Evolutionary conservation across 768 basidiomycete genomes (phyloP).

Genomic region (Tylopilus sp.): DNA sequence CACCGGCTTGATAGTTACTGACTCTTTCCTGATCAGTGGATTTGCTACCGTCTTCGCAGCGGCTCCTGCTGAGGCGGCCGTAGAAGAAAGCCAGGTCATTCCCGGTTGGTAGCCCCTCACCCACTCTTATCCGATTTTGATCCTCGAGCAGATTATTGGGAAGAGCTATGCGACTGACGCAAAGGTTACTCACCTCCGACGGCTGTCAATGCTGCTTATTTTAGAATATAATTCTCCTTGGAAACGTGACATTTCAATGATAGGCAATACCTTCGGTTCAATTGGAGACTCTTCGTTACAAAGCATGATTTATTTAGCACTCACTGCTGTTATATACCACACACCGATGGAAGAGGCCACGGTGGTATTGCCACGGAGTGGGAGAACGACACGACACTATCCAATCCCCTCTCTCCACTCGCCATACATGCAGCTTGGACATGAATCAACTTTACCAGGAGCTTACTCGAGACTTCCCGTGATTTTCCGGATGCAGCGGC

Average conservation of each 20-base stretch:
- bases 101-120: slow-evolving; percentile 10
- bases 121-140: background rate
- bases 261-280: background rate
- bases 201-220: background rate
- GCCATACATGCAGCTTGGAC: too few species aligned
- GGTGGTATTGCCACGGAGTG: background rate
- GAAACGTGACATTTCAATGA: background rate
- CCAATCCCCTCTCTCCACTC: too few species aligned
- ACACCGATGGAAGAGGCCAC: background rate
- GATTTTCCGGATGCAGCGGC: too few species aligned
- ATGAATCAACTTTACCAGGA: too few species aligned
- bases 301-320: too few species aligned
- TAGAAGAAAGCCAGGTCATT: slow-evolving; percentile 3
- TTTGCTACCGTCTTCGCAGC: slow-evolving; percentile 22
- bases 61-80: slow-evolving; percentile 1
- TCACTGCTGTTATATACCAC: background rate
- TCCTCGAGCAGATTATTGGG: slow-evolving; percentile 5
- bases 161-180: background rate
- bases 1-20: background rate
- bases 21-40: slow-evolving; percentile 5
- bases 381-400: too few species aligned
- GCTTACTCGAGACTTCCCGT: too few species aligned
- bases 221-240: background rate
- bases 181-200: background rate
- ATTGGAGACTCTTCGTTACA: too few species aligned